Conservation (phyloP, 352 stramenopile genomes). For the Phytophthora lateralis region DNA sequence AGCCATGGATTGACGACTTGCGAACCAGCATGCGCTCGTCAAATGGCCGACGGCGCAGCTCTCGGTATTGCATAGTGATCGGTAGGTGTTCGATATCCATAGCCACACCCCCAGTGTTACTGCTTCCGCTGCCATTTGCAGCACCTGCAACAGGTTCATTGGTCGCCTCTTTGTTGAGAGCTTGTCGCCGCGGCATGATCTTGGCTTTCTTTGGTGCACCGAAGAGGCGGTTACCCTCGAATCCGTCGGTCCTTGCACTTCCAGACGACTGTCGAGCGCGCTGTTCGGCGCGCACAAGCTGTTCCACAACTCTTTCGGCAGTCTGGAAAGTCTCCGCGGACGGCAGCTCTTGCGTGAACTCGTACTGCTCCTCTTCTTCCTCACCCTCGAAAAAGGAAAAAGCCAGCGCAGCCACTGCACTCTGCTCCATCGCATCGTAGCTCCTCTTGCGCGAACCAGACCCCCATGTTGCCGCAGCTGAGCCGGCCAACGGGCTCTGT, state of each 20-base stretch:
- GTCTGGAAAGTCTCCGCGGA: constrained; percentile 73
- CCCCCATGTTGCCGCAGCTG: constrained; percentile 30
- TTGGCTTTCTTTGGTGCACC: constrained; percentile 41
- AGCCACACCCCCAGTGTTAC: constrained; percentile 38
- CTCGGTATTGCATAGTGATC: constrained; percentile 91
- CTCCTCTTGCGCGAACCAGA: constrained; percentile 32
- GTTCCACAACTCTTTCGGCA: constrained; percentile 82
- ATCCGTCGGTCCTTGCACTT: constrained; percentile 87
- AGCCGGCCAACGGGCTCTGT: constrained; percentile 38
- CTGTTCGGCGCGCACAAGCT: constrained; percentile 79
- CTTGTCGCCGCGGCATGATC: constrained; percentile 37
- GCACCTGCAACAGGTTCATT: constrained; percentile 34
- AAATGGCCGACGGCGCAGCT: constrained; percentile 91
- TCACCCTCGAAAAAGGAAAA: constrained; percentile 23
- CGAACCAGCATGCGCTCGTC: constrained; percentile 91
- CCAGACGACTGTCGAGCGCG: constrained; percentile 85
- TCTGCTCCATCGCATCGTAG: constrained; percentile 31
- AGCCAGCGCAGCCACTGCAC: constrained; percentile 13
- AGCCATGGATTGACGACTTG: constrained; percentile 96
- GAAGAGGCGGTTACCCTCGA: constrained; percentile 64
- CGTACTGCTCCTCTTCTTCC: constrained; percentile 65
- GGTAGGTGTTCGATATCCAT: constrained; percentile 87
- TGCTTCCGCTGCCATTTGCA: constrained; percentile 8
- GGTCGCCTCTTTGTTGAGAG: constrained; percentile 42
- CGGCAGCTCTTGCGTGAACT: constrained; percentile 87